A percentile compares a stretch with the other conserved stretches of the same genome.
Evolutionary conservation across 306 rosid genomes (phyloP).

Genomic region (Cicer cuneatum): DNA sequence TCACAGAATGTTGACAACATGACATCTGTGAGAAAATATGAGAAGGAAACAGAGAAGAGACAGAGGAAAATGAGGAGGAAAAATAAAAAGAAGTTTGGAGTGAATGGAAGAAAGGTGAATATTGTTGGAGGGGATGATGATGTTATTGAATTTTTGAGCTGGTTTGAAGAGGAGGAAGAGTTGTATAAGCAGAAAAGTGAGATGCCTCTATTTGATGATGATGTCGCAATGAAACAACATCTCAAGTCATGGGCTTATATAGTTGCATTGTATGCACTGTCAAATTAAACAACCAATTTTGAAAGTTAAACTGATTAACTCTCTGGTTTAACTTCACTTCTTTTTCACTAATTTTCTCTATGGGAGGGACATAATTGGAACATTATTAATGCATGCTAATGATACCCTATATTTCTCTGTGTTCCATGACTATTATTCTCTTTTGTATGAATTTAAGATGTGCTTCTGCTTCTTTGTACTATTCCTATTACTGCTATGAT

Average conservation of each 20-base stretch:
- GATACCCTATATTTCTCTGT: neutral
- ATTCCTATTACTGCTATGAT: too few species aligned
- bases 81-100: conserved; percentile 13
- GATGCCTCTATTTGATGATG: conserved; percentile 59
- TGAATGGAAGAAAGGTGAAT: conserved; percentile 17
- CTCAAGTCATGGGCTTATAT: conserved; percentile 80
- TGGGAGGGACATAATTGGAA: neutral
- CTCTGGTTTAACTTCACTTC: neutral
- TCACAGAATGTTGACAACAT: conserved; percentile 7
- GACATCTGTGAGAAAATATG: conserved; percentile 37
- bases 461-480: too few species aligned
- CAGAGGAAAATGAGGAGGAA: conserved; percentile 40
- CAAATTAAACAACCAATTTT: conserved; percentile 40
- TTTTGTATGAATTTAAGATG: too few species aligned
- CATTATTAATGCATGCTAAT: neutral
- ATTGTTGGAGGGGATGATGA: conserved; percentile 43
- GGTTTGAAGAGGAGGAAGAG: too few species aligned
- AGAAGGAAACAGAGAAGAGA: neutral
- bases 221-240: conserved; percentile 70
- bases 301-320: neutral
- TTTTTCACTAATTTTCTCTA: neutral
- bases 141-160: conserved; percentile 13
- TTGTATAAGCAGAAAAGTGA: neutral
- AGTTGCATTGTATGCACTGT: conserved; percentile 71
- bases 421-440: neutral